Conservation (phyloP, 2,329 filamentous ascomycete genomes). For the Keithomyces neogunnii region DNA sequence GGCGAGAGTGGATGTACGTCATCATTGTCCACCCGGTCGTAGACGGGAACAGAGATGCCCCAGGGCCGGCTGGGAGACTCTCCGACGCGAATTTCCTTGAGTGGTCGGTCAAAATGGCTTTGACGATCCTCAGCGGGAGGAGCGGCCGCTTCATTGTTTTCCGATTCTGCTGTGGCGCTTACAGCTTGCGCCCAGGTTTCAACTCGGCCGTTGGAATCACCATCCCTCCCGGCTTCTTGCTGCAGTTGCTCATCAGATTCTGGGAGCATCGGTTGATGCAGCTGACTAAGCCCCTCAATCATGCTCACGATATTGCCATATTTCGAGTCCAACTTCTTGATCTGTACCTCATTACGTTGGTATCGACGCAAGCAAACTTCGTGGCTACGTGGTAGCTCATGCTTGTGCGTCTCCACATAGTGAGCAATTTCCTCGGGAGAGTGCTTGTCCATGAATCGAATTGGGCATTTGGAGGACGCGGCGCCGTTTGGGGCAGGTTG, state of each 20-base stretch:
- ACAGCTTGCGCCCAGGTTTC: conserved; percentile 81
- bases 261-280: conserved; percentile 81
- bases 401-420: conserved; percentile 92
- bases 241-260: conserved; percentile 37
- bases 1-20: conserved; percentile 41
- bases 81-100: conserved; percentile 86
- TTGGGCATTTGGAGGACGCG: conserved; percentile 67
- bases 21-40: conserved; percentile 31
- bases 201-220: conserved; percentile 60
- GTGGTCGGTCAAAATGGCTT: conserved; percentile 70
- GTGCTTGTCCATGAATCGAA: conserved; percentile 85
- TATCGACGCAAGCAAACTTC: conserved; percentile 87
- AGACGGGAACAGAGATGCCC: conserved; percentile 75
- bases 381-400: conserved; percentile 88
- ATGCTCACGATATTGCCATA: conserved; percentile 89
- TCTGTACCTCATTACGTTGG: conserved; percentile 76
- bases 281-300: conserved; percentile 81
- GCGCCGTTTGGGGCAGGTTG: conserved; percentile 42
- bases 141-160: conserved; percentile 29
- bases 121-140: conserved; percentile 47
- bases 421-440: conserved; percentile 87
- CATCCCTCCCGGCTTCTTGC: conserved; percentile 35
- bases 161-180: conserved; percentile 39
- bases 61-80: conserved; percentile 90
- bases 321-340: conserved; percentile 84